Evolutionary conservation across 495 filamentous ascomycete genomes (phyloP), one percentile per base, ranked within the genome.

Genomic region (Podospora fimiseda): DNA sequence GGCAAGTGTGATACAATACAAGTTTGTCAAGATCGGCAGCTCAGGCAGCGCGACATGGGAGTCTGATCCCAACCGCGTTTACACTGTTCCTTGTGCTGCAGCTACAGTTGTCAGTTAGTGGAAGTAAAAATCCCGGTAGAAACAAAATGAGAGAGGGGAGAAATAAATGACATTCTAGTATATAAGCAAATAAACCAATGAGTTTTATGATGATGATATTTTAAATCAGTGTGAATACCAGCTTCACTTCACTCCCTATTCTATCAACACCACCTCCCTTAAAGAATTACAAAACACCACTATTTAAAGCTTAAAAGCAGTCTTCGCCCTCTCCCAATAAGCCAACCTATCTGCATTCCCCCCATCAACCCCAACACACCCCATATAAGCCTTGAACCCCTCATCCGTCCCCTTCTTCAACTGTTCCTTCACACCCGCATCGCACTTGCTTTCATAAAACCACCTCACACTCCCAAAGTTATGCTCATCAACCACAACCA

Each of bases 381-480:
- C 62, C 64, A 90, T 74, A 74, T 89, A 95, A 4, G 60, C 64
- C 30, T 60, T 23, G 71, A 79, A 92, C 0, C 81, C 87, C 0
- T 53, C 71, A 62, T 84, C 71, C 18, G 62, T 69, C 1, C 76
- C 81, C 9, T 53, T 48, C 56, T 72, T 67, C 58, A 92, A 70
- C 16, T 61, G 68, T 3, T 43, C 15, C 40, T 74, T 62, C 36
- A 84, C 72, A 6, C 60, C 64, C 3, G 51, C 15, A 0, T 53
- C 47, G 67, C 89, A 94, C 65, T 89, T 75, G 1, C 74, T 85
- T 4, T 64, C 80, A 38, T 88, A 55, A 61, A 86, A 93, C 90
- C 89, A 95, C 2, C 82, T 79, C 18, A 78, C 90, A 23, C 76
- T 80, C 2, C 77, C 86, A 66, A 90, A 95, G 64, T 87, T 84